Evolutionary conservation across 177 flowering plant genomes (phyloP).

Genomic region (Vitis hybrid): DNA sequence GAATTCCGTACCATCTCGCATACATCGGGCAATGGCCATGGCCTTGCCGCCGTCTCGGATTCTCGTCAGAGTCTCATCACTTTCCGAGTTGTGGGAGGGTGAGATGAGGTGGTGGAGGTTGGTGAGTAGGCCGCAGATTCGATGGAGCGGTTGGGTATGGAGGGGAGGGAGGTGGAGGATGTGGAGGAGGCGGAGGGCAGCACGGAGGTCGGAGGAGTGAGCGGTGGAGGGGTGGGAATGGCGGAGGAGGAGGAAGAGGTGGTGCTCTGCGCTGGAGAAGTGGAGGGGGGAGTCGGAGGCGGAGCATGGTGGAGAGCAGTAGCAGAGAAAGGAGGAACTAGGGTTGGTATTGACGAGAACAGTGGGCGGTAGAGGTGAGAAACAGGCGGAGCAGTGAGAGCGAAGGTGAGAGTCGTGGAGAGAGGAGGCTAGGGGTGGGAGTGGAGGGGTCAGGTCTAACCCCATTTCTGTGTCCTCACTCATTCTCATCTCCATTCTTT

Average conservation of each 20-base stretch:
- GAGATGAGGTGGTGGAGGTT: slow-evolving; percentile 36
- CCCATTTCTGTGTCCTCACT: slow-evolving; percentile 37
- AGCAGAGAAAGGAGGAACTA: slow-evolving; percentile 9
- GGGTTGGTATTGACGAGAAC: slow-evolving; percentile 7
- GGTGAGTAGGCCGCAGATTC: slow-evolving; percentile 52
- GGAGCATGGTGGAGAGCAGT: slow-evolving; percentile 47
- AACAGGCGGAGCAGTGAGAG: slow-evolving; percentile 63
- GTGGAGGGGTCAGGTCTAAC: slow-evolving; percentile 46
- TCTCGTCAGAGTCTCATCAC: slow-evolving; percentile 17
- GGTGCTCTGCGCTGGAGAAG: slow-evolving; percentile 43
- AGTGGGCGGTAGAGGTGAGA: slow-evolving; percentile 31
- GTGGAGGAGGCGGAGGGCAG: slow-evolving; percentile 59
- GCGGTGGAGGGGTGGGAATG: slow-evolving; percentile 13
- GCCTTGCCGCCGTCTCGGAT: slow-evolving; percentile 44
- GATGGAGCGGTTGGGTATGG: not conserved
- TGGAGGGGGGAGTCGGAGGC: slow-evolving; percentile 29
- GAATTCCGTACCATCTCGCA: slow-evolving; percentile 15
- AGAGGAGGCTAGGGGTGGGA: slow-evolving; percentile 49
- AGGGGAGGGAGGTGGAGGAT: slow-evolving; percentile 31
- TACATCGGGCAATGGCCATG: slow-evolving; percentile 38
- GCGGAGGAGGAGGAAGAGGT: slow-evolving; percentile 32
- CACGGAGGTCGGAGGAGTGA: slow-evolving; percentile 45
- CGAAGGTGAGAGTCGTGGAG: slow-evolving; percentile 47
- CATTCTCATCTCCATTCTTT: slow-evolving; percentile 55
- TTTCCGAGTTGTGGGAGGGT: not conserved